phyloP scores from a whole-genome alignment of 75 land plant genomes.

The Picea glauca region DNA sequence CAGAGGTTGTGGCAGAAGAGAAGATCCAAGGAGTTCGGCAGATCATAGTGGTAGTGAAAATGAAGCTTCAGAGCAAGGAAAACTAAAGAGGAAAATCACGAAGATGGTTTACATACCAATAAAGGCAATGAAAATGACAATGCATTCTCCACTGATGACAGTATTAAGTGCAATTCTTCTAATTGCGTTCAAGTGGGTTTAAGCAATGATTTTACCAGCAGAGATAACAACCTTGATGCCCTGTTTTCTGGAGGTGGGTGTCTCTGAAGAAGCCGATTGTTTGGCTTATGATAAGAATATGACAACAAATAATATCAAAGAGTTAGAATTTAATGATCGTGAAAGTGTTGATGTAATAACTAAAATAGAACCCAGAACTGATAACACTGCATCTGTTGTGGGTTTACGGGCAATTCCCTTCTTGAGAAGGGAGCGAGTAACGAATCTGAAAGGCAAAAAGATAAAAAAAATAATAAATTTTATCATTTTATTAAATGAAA shows the following conservation, averaged over 20 bases:
- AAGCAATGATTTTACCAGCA: neutral
- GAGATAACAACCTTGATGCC: slow-evolving; percentile 1
- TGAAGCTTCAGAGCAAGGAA: neutral
- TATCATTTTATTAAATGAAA: too few species aligned
- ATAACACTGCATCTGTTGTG: neutral
- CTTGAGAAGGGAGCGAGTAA: slow-evolving; percentile 25
- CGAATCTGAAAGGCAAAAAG: too few species aligned
- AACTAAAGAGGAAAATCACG: neutral
- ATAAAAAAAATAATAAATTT: too few species aligned
- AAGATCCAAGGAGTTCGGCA: neutral
- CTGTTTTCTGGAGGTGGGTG: slow-evolving; percentile 46
- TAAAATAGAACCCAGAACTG: neutral
- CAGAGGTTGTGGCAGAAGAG: slow-evolving; percentile 6
- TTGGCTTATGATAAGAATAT: neutral
- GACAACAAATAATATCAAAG: neutral
- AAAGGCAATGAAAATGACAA: too few species aligned
- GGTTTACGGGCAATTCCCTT: slow-evolving; percentile 31
- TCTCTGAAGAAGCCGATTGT: slow-evolving; percentile 24
- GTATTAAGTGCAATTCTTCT: neutral
- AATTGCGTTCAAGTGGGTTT: neutral
- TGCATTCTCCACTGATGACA: too few species aligned
- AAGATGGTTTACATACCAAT: slow-evolving; percentile 1
- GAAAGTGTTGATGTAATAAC: neutral
- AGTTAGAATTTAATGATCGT: neutral
- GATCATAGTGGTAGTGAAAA: neutral